Base-by-base conservation (phyloP, 768 basidiomycete species). In the Tylopilus sp. region DNA sequence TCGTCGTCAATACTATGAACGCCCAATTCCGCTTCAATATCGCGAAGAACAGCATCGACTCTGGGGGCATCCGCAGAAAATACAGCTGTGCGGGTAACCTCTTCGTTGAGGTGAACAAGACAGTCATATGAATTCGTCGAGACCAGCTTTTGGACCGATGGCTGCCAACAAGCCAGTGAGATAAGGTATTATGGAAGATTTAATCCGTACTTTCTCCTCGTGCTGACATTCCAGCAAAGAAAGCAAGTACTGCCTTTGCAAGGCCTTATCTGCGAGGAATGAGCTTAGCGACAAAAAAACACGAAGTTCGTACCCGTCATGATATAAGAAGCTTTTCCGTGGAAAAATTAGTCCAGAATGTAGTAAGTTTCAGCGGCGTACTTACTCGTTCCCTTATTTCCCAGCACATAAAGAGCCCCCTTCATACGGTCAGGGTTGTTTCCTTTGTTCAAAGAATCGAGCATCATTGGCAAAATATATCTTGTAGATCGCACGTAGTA, bases 391-490 rank as follows among this genome's bases (percentile, higher is more conserved):
- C 80, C 83, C 67, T 86, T 88, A 59, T 85, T 83, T 72, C 82
- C 82, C 10, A 91, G 69, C 18, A 89, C 75, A 64, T 93, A 94
- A 36, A 95, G 73, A 17, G 91, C 92, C 8, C 95, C 95, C 71
- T 98, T 98, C 84, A 97, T 95, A 22, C 87, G 79, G 68, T 98
- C 94, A 10, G 92, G 88, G 62, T 95, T 91, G 51, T 80, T 84
- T 6, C 88, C 92, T 61, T 82, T 86, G 49, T 69, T 69, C 44
- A 91, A 69, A 5, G 85, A 81, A 52, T 77, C 73, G 59, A 85
- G 82, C 41, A 88, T 68, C 20, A 71, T 67, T 6, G 86, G 83
- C 25, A 88, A 73, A 40, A 79, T 74, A 55, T 80, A 79, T 60
- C 82, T 77, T 25, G 85, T 88, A 6, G 88, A 87, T 50, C 86